These are phyloP conservation scores for Saccharomycopsis babjevae DNA, from an alignment of 805 yeast species.

Conservation along the genomic window DNA sequence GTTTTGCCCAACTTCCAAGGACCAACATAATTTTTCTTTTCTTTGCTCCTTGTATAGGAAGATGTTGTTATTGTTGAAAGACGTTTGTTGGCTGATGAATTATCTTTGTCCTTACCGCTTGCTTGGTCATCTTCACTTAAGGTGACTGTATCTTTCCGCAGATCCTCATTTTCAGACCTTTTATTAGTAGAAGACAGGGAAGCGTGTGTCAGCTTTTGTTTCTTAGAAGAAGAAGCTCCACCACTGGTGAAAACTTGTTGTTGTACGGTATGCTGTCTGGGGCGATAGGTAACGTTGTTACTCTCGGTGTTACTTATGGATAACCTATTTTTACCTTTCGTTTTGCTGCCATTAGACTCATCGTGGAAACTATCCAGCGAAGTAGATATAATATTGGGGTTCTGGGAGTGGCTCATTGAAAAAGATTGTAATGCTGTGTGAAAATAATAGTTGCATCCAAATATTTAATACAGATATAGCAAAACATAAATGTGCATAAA, in stretches of 20 bases:
- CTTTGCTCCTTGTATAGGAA: slow-evolving; percentile 16
- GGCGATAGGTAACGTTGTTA: background rate
- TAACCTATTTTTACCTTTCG: background rate
- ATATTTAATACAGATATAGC: background rate
- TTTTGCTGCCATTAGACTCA: background rate
- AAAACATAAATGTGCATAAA: background rate
- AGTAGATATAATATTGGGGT: background rate
- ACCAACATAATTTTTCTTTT: slow-evolving; percentile 38
- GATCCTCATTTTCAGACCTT: background rate
- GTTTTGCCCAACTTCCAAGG: slow-evolving; percentile 97
- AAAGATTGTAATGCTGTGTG: background rate
- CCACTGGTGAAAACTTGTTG: background rate
- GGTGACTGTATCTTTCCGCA: background rate
- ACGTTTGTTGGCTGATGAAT: slow-evolving; percentile 5
- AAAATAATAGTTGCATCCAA: background rate
- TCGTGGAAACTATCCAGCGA: background rate
- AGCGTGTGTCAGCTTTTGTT: background rate
- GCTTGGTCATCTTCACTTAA: slow-evolving; percentile 11
- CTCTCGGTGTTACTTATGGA: slow-evolving; percentile 3
- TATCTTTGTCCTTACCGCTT: background rate
- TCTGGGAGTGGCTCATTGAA: background rate
- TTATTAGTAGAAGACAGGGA: background rate
- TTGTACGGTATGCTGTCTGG: background rate
- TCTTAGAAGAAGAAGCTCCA: background rate
- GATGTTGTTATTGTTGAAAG: slow-evolving; percentile 14